These are phyloP conservation scores for Stellera chamaejasme DNA, from an alignment of 345 rosid species.

Conservation along the genomic window DNA sequence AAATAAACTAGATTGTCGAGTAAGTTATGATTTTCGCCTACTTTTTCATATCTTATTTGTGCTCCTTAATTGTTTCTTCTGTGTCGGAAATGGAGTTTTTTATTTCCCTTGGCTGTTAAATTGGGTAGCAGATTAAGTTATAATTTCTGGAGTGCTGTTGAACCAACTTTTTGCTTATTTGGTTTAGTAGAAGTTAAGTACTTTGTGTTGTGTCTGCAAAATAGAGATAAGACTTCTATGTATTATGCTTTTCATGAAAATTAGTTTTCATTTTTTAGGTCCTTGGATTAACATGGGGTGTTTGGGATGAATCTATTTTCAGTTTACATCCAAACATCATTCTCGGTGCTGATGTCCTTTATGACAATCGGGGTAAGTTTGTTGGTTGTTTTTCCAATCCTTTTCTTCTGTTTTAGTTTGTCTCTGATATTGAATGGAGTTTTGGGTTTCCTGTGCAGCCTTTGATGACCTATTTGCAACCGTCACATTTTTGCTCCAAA, in stretches of 20 bases:
- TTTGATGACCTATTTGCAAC: slow-evolving; percentile 86
- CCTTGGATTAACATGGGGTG: slow-evolving; percentile 75
- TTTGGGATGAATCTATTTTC: slow-evolving; percentile 64
- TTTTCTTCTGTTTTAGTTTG: slow-evolving; percentile 4
- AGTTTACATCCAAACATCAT: slow-evolving; percentile 48
- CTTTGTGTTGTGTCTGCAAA: too few species aligned
- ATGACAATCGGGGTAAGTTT: slow-evolving; percentile 64
- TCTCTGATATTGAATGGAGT: slow-evolving; percentile 4
- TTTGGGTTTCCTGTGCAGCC: slow-evolving; percentile 35
- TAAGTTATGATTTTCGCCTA: slow-evolving; percentile 16
- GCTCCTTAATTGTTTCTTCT: too few species aligned
- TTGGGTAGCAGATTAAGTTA: too few species aligned
- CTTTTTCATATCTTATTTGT: not conserved
- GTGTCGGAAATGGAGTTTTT: too few species aligned
- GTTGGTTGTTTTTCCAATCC: not conserved
- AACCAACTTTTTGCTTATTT: not conserved
- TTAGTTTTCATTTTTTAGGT: slow-evolving; percentile 32
- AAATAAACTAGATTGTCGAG: slow-evolving; percentile 54
- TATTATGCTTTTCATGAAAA: not conserved
- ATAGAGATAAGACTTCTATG: too few species aligned
- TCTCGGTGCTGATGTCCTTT: slow-evolving; percentile 86
- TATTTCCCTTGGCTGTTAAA: too few species aligned
- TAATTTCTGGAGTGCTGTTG: not conserved
- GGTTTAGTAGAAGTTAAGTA: not conserved
- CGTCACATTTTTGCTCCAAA: slow-evolving; percentile 65